A percentile compares a stretch with the other conserved stretches of the same genome.
phyloP scores from a whole-genome alignment of 192 early-diverging fungal genomes.

The Entrophospora sp. region DNA sequence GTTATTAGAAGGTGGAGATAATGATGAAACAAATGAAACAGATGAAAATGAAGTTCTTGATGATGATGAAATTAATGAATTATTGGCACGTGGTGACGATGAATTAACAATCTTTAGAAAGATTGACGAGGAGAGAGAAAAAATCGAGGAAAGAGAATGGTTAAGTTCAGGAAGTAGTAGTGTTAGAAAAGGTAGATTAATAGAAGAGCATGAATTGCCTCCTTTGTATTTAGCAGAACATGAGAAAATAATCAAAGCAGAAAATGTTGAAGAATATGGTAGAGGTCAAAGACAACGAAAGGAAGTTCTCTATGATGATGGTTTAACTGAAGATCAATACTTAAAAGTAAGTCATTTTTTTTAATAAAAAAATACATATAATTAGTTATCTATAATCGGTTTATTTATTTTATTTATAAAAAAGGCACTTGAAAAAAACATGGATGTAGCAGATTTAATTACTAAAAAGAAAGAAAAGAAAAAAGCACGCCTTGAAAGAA shows the following conservation, averaged over 20 bases:
- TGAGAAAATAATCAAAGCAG: slow-evolving; percentile 37
- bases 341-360: slow-evolving; percentile 38
- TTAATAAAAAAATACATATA: neutral
- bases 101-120: slow-evolving; percentile 65
- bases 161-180: too few species aligned
- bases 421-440: slow-evolving; percentile 59
- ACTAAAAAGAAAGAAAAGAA: slow-evolving; percentile 32
- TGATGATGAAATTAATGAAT: slow-evolving; percentile 87
- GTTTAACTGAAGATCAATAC: slow-evolving; percentile 87
- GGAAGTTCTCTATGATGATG: slow-evolving; percentile 82
- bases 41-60: slow-evolving; percentile 65
- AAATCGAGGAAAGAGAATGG: slow-evolving; percentile 37
- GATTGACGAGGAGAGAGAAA: slow-evolving; percentile 67
- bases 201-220: slow-evolving; percentile 82
- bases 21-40: too few species aligned
- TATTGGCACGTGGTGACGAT: slow-evolving; percentile 74
- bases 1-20: slow-evolving; percentile 62
- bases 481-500: slow-evolving; percentile 28
- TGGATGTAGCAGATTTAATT: slow-evolving; percentile 51
- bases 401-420: too few species aligned
- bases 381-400: neutral
- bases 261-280: slow-evolving; percentile 51
- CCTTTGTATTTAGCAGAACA: slow-evolving; percentile 62
- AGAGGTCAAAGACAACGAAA: slow-evolving; percentile 64
- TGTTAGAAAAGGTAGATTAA: slow-evolving; percentile 81